A percentile compares a stretch with the other conserved stretches of the same genome.
phyloP scores from a whole-genome alignment of 2,329 filamentous ascomycete species.

The Canariomyces notabilis region DNA sequence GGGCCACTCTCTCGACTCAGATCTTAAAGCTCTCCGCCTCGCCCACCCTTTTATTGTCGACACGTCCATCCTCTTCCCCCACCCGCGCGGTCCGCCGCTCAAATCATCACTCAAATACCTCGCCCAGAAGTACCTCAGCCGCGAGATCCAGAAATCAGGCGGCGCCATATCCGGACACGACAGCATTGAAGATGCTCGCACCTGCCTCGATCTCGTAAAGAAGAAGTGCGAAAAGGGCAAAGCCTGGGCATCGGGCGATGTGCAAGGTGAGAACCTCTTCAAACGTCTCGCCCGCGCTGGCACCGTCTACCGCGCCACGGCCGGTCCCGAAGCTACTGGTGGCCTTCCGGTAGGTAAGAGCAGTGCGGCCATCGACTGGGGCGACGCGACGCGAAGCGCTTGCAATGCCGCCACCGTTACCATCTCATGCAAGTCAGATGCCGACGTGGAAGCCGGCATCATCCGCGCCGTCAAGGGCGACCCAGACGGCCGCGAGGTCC shows the following conservation, averaged over 20 bases:
- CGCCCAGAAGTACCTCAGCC: conserved; percentile 74
- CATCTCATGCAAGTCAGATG: conserved; percentile 53
- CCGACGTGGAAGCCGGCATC: conserved; percentile 51
- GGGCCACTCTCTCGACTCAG: conserved; percentile 77
- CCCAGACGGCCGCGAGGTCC: conserved; percentile 51
- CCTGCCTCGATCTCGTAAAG: conserved; percentile 88
- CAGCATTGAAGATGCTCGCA: conserved; percentile 85
- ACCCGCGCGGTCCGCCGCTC: conserved; percentile 80
- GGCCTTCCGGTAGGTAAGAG: conserved; percentile 54
- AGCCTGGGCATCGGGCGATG: conserved; percentile 74
- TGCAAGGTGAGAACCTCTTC: conserved; percentile 83
- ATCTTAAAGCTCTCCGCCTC: conserved; percentile 76
- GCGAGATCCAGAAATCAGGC: conserved; percentile 78
- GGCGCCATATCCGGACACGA: conserved; percentile 70
- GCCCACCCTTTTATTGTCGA: conserved; percentile 93
- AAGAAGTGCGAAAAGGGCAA: conserved; percentile 94
- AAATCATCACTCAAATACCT: conserved; percentile 91
- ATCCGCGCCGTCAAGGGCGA: conserved; percentile 58
- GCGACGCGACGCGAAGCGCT: conserved; percentile 61
- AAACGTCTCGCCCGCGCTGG: conserved; percentile 66
- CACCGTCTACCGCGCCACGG: conserved; percentile 57
- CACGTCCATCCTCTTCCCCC: conserved; percentile 83
- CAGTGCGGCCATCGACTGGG: conserved; percentile 84
- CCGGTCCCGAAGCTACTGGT: conserved; percentile 51
- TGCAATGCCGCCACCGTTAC: conserved; percentile 52